Percentiles rank a stretch among this genome's conserved stretches.
These are phyloP conservation scores for Talaromyces sp. DNA, from an alignment of 2,329 filamentous ascomycete species.

Conservation along the genomic window DNA sequence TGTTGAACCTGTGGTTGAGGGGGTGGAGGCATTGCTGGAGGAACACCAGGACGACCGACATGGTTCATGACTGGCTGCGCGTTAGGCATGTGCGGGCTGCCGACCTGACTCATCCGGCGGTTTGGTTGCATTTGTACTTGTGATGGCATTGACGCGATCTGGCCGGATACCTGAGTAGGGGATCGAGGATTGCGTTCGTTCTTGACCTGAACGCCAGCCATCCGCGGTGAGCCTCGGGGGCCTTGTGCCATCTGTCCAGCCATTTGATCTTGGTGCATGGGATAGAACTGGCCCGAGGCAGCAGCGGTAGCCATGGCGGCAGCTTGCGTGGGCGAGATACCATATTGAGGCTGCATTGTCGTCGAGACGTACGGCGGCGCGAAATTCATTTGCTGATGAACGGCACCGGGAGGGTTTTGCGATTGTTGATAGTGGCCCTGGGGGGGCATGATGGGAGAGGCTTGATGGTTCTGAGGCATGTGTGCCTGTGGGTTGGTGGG, in stretches of 20 bases:
- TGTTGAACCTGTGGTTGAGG: slow-evolving; percentile 57
- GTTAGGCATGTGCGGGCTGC: slow-evolving; percentile 67
- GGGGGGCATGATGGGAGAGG: slow-evolving; percentile 72
- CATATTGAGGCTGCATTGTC: slow-evolving; percentile 68
- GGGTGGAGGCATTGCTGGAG: slow-evolving; percentile 45
- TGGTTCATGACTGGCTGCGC: slow-evolving; percentile 74
- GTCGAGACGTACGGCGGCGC: slow-evolving; percentile 69
- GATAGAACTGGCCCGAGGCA: slow-evolving; percentile 76
- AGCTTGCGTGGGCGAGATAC: slow-evolving; percentile 75
- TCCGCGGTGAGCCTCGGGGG: slow-evolving; percentile 64
- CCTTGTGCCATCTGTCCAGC: slow-evolving; percentile 53
- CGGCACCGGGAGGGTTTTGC: slow-evolving; percentile 54
- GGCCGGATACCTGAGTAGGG: slow-evolving; percentile 61
- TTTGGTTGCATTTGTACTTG: slow-evolving; percentile 49
- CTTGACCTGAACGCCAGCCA: slow-evolving; percentile 64
- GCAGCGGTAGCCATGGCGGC: slow-evolving; percentile 93
- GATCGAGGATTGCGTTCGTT: slow-evolving; percentile 71
- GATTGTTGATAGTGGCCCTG: slow-evolving; percentile 64
- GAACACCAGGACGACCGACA: slow-evolving; percentile 46
- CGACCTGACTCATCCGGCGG: slow-evolving; percentile 66
- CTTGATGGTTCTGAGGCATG: slow-evolving; percentile 57
- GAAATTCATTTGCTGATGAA: slow-evolving; percentile 72
- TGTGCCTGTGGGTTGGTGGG: slow-evolving; percentile 66
- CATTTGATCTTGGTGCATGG: slow-evolving; percentile 66
- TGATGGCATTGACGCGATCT: slow-evolving; percentile 45